Percentiles rank a stretch among this genome's conserved stretches.
phyloP scores from a whole-genome alignment of 1,284 basidiomycete species.

The Ustilago vetiveriae region DNA sequence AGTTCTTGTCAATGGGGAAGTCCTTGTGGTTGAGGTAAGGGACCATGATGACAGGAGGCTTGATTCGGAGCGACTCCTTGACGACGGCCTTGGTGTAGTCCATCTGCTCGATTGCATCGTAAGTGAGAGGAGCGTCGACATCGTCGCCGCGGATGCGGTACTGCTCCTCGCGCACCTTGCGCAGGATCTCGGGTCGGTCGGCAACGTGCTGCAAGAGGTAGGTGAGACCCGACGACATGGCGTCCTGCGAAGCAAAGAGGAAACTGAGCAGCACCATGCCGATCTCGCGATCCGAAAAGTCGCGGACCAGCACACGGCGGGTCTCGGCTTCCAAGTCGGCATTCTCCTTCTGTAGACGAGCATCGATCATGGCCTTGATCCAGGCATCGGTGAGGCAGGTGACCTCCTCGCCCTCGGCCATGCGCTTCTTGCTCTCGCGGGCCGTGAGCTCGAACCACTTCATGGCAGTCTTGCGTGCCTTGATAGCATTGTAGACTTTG shows the following conservation, averaged over 20 bases:
- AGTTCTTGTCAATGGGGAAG: slow-evolving; percentile 88
- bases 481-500: slow-evolving; percentile 92
- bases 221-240: slow-evolving; percentile 84
- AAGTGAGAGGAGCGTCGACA: slow-evolving; percentile 80
- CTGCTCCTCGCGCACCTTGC: slow-evolving; percentile 91
- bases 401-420: slow-evolving; percentile 83
- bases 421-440: slow-evolving; percentile 80
- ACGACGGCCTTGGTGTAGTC: slow-evolving; percentile 89
- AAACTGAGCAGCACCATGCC: slow-evolving; percentile 92
- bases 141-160: slow-evolving; percentile 83
- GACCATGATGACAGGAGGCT: slow-evolving; percentile 81
- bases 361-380: slow-evolving; percentile 78
- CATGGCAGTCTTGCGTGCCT: slow-evolving; percentile 89
- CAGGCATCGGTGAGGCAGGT: slow-evolving; percentile 93
- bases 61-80: slow-evolving; percentile 88
- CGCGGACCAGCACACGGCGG: slow-evolving; percentile 71
- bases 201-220: slow-evolving; percentile 96
- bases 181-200: slow-evolving; percentile 87
- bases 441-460: slow-evolving; percentile 85
- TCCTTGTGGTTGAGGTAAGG: slow-evolving; percentile 89
- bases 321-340: slow-evolving; percentile 69
- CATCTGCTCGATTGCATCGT: slow-evolving; percentile 92
- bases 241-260: slow-evolving; percentile 97
- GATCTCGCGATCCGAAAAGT: slow-evolving; percentile 94
- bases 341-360: slow-evolving; percentile 71